These are phyloP conservation scores for Trametes pubescens DNA, from an alignment of 1,284 basidiomycete species.

Conservation along the genomic window DNA sequence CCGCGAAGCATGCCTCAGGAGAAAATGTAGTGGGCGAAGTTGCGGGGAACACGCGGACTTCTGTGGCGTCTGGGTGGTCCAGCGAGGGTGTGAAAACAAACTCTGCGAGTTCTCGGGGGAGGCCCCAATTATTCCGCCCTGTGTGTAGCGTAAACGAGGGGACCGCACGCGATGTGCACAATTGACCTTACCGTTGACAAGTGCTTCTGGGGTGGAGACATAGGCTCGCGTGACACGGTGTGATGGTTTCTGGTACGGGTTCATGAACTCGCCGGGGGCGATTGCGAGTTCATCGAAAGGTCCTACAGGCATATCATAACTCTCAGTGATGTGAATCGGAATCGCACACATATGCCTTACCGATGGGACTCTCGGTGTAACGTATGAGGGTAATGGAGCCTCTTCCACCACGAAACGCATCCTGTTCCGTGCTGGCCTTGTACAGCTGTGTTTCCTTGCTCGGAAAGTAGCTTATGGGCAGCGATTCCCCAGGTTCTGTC, in stretches of 20 bases:
- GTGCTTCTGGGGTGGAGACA: conserved; percentile 24
- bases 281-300: conserved; percentile 30
- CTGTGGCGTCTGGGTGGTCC: conserved; percentile 22
- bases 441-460: conserved; percentile 27
- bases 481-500: conserved; percentile 27
- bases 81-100: conserved; percentile 31
- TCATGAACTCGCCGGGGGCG: conserved; percentile 30
- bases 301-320: conserved; percentile 3
- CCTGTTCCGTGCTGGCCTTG: conserved; percentile 20
- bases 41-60: conserved; percentile 32
- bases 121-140: conserved; percentile 31
- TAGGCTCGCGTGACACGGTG: conserved; percentile 31
- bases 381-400: conserved; percentile 26
- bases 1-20: conserved; percentile 26
- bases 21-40: conserved; percentile 27
- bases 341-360: neutral
- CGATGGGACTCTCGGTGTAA: conserved; percentile 28
- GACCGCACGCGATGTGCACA: too few relatives aligned
- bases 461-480: conserved; percentile 33
- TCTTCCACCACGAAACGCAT: conserved; percentile 26
- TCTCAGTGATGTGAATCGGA: neutral
- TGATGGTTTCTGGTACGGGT: conserved; percentile 24
- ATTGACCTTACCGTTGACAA: conserved; percentile 19
- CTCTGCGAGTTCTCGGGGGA: conserved; percentile 31
- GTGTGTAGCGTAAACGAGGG: neutral